These are phyloP conservation scores for Tetratostichococcus sp. DNA, from an alignment of 139 green algal genomes.

Conservation along the genomic window DNA sequence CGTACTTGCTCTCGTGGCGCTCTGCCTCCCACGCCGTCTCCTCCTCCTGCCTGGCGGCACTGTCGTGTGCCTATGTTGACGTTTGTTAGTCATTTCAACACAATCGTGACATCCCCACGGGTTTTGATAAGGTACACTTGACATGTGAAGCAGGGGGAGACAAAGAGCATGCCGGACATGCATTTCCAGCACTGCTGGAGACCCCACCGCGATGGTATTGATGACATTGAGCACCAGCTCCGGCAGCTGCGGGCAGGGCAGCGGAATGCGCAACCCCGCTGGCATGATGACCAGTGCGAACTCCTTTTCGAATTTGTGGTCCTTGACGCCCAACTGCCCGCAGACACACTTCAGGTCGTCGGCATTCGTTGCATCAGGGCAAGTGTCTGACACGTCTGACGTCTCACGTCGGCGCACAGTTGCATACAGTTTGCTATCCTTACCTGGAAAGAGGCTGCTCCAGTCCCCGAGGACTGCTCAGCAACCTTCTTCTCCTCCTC, in stretches of 20 bases:
- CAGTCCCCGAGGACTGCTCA: conserved; percentile 34
- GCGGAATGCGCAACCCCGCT: conserved; percentile 31
- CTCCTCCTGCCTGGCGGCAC: conserved; percentile 51
- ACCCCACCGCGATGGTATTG: conserved; percentile 41
- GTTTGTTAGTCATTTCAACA: too few relatives aligned
- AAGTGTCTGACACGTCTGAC: too few relatives aligned
- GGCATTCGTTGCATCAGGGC: too few relatives aligned
- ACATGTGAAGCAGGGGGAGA: too few relatives aligned
- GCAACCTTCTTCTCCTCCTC: conserved; percentile 36
- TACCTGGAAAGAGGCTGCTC: conserved; percentile 55
- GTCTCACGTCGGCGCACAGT: too few relatives aligned
- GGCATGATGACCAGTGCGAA: conserved; percentile 42
- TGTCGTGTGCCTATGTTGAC: conserved; percentile 59
- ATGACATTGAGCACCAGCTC: conserved; percentile 69
- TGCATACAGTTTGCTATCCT: too few relatives aligned
- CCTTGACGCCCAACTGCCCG: conserved; percentile 8
- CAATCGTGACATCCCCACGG: too few relatives aligned
- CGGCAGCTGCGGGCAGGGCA: conserved; percentile 77
- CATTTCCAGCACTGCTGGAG: too few relatives aligned
- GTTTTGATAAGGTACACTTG: too few relatives aligned
- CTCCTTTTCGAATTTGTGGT: conserved; percentile 39
- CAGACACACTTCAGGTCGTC: too few relatives aligned
- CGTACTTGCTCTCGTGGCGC: conserved; percentile 78
- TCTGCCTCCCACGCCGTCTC: conserved; percentile 79
- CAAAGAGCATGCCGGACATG: too few relatives aligned